Evolutionary conservation across 805 yeast species (phyloP).

Genomic region (Candida boleticola): DNA sequence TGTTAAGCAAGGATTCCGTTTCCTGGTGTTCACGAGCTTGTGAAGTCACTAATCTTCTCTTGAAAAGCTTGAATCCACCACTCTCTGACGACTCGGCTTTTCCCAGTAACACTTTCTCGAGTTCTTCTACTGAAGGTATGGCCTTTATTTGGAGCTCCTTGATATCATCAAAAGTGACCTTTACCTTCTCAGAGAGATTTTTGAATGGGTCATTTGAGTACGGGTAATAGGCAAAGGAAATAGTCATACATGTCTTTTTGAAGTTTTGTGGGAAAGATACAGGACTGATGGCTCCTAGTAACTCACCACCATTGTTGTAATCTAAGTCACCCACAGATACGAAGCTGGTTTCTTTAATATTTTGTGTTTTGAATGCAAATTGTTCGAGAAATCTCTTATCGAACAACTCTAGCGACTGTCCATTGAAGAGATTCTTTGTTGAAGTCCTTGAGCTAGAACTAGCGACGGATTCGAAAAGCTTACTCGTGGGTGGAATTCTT

Average conservation of each 20-base stretch:
- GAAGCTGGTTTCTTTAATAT: conserved; percentile 8
- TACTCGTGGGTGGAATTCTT: conserved; percentile 27
- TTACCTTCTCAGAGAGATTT: conserved; percentile 19
- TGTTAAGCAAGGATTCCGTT: conserved; percentile 9
- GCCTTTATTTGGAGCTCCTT: conserved; percentile 19
- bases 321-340: conserved; percentile 1
- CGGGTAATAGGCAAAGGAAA: conserved; percentile 33
- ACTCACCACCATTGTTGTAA: background rate
- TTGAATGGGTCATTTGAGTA: conserved; percentile 33
- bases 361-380: conserved; percentile 19
- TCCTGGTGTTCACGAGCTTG: conserved; percentile 7
- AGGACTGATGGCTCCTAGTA: background rate
- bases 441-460: conserved; percentile 7
- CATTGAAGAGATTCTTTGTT: conserved; percentile 7
- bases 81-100: conserved; percentile 9
- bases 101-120: conserved; percentile 32
- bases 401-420: conserved; percentile 14
- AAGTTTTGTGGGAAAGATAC: background rate
- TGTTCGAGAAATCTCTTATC: conserved; percentile 11
- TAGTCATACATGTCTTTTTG: conserved; percentile 29
- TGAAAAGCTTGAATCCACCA: conserved; percentile 24
- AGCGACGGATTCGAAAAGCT: conserved; percentile 12
- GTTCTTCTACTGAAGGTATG: conserved; percentile 12
- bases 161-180: conserved; percentile 29
- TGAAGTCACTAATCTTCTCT: conserved; percentile 9